These are phyloP conservation scores for Penicillium psychrosexuale DNA, from an alignment of 2,329 filamentous ascomycete genomes.

Conservation along the genomic window DNA sequence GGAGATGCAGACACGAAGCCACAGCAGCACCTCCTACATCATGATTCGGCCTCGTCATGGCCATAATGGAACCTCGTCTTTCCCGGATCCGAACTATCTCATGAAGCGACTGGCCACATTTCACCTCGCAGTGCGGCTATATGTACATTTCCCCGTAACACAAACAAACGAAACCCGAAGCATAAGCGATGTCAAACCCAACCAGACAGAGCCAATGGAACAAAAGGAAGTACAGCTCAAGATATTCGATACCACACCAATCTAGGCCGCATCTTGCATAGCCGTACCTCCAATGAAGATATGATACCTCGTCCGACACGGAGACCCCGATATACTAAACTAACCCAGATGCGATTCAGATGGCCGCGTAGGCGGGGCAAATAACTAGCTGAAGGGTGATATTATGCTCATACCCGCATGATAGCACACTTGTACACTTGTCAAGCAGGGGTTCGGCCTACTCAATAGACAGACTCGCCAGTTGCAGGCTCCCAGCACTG, in stretches of 20 bases:
- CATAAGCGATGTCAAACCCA: constrained; percentile 3
- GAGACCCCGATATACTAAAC: background rate
- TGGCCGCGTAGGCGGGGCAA: background rate
- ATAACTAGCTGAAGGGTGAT: background rate
- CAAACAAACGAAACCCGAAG: constrained; percentile 5
- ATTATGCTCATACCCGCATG: background rate
- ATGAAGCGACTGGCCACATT: background rate
- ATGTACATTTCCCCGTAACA: background rate
- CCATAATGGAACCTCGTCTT: background rate
- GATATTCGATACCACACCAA: background rate
- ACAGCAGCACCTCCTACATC: background rate
- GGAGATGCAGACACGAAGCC: background rate
- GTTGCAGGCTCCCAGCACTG: background rate
- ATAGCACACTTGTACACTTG: background rate
- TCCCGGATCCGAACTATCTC: background rate
- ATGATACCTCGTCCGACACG: background rate
- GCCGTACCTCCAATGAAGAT: background rate
- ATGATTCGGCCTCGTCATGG: background rate
- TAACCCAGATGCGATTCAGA: background rate
- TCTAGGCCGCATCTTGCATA: background rate
- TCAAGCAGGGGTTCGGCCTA: background rate
- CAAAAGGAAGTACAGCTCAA: background rate
- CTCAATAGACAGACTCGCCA: background rate
- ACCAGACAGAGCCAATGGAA: background rate
- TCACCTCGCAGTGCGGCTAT: background rate